Conservation (phyloP, 495 filamentous ascomycete species). For the Aspergillus egyptiacus region DNA sequence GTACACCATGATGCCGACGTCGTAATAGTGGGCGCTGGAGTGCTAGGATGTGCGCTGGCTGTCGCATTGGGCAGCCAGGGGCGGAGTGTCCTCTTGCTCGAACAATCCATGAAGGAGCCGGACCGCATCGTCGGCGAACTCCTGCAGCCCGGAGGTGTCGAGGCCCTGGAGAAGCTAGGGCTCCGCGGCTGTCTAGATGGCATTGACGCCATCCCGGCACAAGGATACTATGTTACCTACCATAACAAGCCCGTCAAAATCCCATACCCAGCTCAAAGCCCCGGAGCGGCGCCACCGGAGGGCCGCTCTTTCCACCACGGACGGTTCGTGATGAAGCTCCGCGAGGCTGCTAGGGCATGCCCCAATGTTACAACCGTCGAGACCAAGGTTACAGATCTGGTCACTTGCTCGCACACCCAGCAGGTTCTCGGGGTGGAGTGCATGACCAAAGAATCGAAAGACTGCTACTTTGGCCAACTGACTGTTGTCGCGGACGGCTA, state of each 20-base stretch:
- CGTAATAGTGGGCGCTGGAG: constrained; percentile 83
- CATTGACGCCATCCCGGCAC: constrained; percentile 76
- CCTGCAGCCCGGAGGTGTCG: constrained; percentile 85
- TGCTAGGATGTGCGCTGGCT: constrained; percentile 83
- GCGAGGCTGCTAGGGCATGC: constrained; percentile 58
- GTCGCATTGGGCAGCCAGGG: constrained; percentile 83
- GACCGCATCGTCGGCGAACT: constrained; percentile 96
- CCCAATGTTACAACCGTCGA: constrained; percentile 70
- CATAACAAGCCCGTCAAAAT: constrained; percentile 72
- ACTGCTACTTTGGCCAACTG: constrained; percentile 77
- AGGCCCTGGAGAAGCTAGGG: constrained; percentile 74
- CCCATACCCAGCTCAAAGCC: constrained; percentile 52
- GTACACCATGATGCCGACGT: constrained; percentile 64
- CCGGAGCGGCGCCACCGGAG: constrained; percentile 42
- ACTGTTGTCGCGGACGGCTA: constrained; percentile 93
- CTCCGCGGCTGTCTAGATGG: constrained; percentile 75
- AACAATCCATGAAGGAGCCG: constrained; percentile 84
- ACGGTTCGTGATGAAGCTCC: constrained; percentile 70
- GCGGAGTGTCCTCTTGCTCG: constrained; percentile 84
- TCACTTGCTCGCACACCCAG: constrained; percentile 51
- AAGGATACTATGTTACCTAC: constrained; percentile 86
- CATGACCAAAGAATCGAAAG: constrained; percentile 51
- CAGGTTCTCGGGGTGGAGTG: constrained; percentile 73
- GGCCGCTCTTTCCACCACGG: constrained; percentile 80
- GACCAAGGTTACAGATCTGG: constrained; percentile 58